phyloP scores from a whole-genome alignment of 495 filamentous ascomycete genomes.

The Penicillium egyptiacum region DNA sequence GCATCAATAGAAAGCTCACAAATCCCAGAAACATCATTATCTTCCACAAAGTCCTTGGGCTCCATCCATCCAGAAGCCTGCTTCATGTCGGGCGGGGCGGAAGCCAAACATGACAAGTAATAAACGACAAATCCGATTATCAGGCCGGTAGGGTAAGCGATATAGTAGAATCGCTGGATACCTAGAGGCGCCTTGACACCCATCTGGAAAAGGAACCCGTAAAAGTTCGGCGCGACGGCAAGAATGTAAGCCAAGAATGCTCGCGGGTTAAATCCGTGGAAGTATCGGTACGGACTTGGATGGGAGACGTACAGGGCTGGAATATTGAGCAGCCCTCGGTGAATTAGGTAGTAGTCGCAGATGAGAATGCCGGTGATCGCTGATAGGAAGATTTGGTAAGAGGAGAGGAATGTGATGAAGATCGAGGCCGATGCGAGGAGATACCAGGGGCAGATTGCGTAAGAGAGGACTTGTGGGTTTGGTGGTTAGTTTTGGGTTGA shows the following conservation, averaged over 20 bases:
- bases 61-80: slow-evolving; percentile 33
- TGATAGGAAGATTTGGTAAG: slow-evolving; percentile 37
- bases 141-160: slow-evolving; percentile 36
- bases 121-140: slow-evolving; percentile 31
- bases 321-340: slow-evolving; percentile 29
- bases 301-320: slow-evolving; percentile 29
- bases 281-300: slow-evolving; percentile 23
- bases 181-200: slow-evolving; percentile 33
- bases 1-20: neutral
- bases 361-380: slow-evolving; percentile 33
- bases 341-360: slow-evolving; percentile 37
- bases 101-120: slow-evolving; percentile 17
- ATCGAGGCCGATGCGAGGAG: slow-evolving; percentile 29
- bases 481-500: neutral
- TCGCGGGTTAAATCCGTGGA: slow-evolving; percentile 27
- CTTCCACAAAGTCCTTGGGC: slow-evolving; percentile 36
- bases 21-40: slow-evolving; percentile 14
- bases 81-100: slow-evolving; percentile 21
- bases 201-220: slow-evolving; percentile 40
- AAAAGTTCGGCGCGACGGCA: slow-evolving; percentile 34
- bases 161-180: slow-evolving; percentile 35
- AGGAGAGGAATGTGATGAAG: slow-evolving; percentile 36
- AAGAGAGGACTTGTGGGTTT: slow-evolving; percentile 22
- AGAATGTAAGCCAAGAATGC: slow-evolving; percentile 31
- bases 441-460: slow-evolving; percentile 39